A percentile compares a stretch with the other conserved stretches of the same genome.
These are phyloP conservation scores for Smittium culicis DNA, from an alignment of 371 early-diverging fungal species.

Conservation along the genomic window DNA sequence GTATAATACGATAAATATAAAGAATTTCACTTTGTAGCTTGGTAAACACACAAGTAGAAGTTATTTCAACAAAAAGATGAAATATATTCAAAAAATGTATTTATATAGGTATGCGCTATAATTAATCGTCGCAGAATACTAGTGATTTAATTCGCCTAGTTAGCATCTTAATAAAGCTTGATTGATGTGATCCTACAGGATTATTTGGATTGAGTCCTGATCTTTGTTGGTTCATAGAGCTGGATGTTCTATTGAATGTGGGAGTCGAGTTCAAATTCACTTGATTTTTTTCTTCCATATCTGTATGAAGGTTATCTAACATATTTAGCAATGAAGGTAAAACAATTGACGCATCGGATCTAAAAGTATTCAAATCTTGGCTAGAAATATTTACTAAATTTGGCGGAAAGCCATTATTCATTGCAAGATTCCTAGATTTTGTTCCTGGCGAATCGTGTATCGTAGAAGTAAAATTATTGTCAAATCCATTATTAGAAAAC, in stretches of 20 bases:
- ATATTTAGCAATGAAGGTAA: slow-evolving; percentile 30
- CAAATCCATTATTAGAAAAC: background rate
- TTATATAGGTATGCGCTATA: no score
- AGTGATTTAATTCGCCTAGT: slow-evolving; percentile 33
- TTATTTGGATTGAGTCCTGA: slow-evolving; percentile 18
- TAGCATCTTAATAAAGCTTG: slow-evolving; percentile 39
- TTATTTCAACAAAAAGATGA: no score
- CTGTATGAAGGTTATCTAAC: slow-evolving; percentile 28
- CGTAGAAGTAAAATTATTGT: background rate
- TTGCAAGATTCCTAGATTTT: slow-evolving; percentile 2
- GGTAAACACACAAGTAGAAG: no score
- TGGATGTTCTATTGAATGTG: background rate
- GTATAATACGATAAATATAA: no score
- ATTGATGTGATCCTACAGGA: background rate
- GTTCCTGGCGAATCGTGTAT: slow-evolving; percentile 4
- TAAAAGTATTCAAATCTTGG: slow-evolving; percentile 33
- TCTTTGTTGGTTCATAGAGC: slow-evolving; percentile 26
- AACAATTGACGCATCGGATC: slow-evolving; percentile 34
- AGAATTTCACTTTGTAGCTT: no score
- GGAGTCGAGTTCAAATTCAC: background rate
- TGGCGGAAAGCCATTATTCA: slow-evolving; percentile 18
- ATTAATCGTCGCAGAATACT: slow-evolving; percentile 30
- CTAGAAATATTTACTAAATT: slow-evolving; percentile 27
- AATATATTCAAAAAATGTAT: no score
- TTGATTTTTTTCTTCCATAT: slow-evolving; percentile 18